phyloP scores from a whole-genome alignment of 2,329 filamentous ascomycete genomes.

The Aspergillus bombycis region DNA sequence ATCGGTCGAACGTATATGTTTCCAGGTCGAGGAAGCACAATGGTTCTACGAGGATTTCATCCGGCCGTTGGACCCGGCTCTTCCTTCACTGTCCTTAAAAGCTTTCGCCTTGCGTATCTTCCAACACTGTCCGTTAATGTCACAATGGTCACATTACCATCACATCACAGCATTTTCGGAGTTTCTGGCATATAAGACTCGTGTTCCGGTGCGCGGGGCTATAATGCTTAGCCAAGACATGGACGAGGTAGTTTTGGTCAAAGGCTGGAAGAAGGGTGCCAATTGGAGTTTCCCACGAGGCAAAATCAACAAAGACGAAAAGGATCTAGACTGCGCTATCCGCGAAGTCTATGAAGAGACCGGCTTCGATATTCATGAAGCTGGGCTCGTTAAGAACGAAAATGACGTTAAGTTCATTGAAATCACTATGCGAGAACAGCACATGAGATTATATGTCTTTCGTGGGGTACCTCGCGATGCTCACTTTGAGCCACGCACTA shows the following conservation, averaged over 20 bases:
- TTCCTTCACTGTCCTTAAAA: slow-evolving; percentile 83
- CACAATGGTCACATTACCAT: slow-evolving; percentile 74
- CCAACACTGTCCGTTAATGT: slow-evolving; percentile 87
- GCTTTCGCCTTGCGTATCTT: slow-evolving; percentile 90
- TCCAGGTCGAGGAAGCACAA: slow-evolving; percentile 98
- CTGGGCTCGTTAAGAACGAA: slow-evolving; percentile 74
- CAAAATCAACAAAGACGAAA: slow-evolving; percentile 98
- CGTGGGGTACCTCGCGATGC: slow-evolving; percentile 85
- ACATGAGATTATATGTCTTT: slow-evolving; percentile 91
- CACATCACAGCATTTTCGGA: slow-evolving; percentile 85
- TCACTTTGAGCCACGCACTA: slow-evolving; percentile 82
- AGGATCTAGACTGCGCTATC: slow-evolving; percentile 89
- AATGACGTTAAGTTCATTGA: slow-evolving; percentile 81
- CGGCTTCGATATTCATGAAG: slow-evolving; percentile 76
- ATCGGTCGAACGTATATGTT: slow-evolving; percentile 91
- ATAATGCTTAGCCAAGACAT: slow-evolving; percentile 93
- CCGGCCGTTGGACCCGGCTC: slow-evolving; percentile 78
- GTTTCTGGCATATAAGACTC: slow-evolving; percentile 91
- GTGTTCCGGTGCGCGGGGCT: slow-evolving; percentile 89
- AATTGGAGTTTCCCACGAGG: slow-evolving; percentile 96
- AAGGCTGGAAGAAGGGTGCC: slow-evolving; percentile 95
- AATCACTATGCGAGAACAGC: slow-evolving; percentile 87
- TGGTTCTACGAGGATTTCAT: slow-evolving; percentile 99
- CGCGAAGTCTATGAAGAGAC: slow-evolving; percentile 97
- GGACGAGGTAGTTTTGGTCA: slow-evolving; percentile 91